These are phyloP conservation scores for Hypoxylon rickii DNA, from an alignment of 495 filamentous ascomycete genomes.

Conservation along the genomic window DNA sequence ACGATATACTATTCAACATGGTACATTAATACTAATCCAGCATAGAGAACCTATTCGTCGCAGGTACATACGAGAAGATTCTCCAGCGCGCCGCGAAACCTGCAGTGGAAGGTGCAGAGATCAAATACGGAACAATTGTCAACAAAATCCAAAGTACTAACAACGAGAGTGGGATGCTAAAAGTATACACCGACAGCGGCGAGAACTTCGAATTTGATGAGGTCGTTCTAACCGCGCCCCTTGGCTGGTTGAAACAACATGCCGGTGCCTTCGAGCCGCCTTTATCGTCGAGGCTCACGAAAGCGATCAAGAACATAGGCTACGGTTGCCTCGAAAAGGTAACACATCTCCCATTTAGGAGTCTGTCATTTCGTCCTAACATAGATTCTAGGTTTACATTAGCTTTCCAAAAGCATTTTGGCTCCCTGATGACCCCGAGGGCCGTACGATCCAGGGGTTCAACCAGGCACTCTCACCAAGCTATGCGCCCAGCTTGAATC, in stretches of 20 bases:
- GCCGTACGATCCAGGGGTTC: slow-evolving; percentile 57
- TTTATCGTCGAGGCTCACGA: slow-evolving; percentile 65
- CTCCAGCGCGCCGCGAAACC: slow-evolving; percentile 68
- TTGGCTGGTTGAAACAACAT: slow-evolving; percentile 89
- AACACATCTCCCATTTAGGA: slow-evolving; percentile 1
- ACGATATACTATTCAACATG: not conserved
- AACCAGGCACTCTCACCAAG: slow-evolving; percentile 69
- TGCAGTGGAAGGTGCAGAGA: slow-evolving; percentile 63
- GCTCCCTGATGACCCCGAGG: slow-evolving; percentile 36
- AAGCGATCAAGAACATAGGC: slow-evolving; percentile 77
- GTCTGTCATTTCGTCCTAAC: slow-evolving; percentile 2
- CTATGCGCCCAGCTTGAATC: slow-evolving; percentile 65
- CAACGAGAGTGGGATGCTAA: slow-evolving; percentile 46
- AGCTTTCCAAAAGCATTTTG: slow-evolving; percentile 76
- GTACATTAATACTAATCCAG: not conserved
- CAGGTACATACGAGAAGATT: slow-evolving; percentile 82
- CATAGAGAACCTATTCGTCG: slow-evolving; percentile 84
- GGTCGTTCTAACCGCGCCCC: slow-evolving; percentile 79
- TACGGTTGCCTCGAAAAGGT: slow-evolving; percentile 91
- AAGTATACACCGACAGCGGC: slow-evolving; percentile 59
- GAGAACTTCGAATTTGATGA: slow-evolving; percentile 72
- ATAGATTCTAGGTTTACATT: slow-evolving; percentile 69
- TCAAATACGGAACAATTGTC: slow-evolving; percentile 57
- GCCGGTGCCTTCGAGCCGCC: slow-evolving; percentile 68
- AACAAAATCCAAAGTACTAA: slow-evolving; percentile 54